phyloP scores from a whole-genome alignment of 768 basidiomycete genomes.

The Lyophyllum semitale region DNA sequence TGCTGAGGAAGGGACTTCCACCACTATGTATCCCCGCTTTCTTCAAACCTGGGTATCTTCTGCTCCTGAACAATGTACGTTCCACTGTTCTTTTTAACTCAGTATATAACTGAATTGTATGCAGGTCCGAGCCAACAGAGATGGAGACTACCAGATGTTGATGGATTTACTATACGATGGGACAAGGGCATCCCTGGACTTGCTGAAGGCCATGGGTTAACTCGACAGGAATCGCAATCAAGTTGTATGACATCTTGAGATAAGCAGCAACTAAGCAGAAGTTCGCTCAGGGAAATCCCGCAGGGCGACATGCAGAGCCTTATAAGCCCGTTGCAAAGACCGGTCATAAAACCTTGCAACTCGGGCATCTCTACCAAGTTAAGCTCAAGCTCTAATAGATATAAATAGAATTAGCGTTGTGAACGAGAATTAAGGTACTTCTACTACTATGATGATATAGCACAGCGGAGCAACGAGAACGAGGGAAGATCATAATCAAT shows the following conservation, averaged over 20 bases:
- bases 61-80: slow-evolving; percentile 7
- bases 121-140: neutral
- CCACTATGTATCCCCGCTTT: slow-evolving; percentile 13
- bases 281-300: too few species aligned
- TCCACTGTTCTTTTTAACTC: neutral
- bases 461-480: neutral
- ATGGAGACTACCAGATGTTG: neutral
- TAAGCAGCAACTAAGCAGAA: too few species aligned
- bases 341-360: too few species aligned
- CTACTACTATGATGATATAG: neutral
- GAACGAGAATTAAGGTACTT: slow-evolving; percentile 7
- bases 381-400: too few species aligned
- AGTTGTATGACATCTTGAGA: too few species aligned
- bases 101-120: neutral
- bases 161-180: neutral
- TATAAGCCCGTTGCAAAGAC: too few species aligned
- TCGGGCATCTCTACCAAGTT: too few species aligned
- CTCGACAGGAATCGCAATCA: too few species aligned
- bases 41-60: slow-evolving; percentile 1
- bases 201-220: too few species aligned
- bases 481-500: neutral
- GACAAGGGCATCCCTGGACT: neutral
- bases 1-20: slow-evolving; percentile 12
- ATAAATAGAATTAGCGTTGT: neutral
- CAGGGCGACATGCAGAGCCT: too few species aligned